Evolutionary conservation across 2,329 filamentous ascomycete species (phyloP).

Genomic region (Ophiostoma sp.): DNA sequence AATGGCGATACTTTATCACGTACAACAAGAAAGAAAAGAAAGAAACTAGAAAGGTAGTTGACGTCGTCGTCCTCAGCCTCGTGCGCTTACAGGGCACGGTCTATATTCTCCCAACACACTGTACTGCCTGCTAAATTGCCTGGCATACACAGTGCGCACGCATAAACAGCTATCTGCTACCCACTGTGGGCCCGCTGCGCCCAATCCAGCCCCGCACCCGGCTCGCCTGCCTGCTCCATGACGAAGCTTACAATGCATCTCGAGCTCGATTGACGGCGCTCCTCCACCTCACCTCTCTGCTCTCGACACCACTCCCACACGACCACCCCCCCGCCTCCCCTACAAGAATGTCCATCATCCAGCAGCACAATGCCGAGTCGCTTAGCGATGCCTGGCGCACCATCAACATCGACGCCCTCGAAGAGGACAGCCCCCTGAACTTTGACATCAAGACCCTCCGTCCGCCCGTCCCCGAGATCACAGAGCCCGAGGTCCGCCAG

Average conservation of each 20-base stretch:
- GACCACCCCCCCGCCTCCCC: neutral
- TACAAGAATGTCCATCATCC: constrained; percentile 58
- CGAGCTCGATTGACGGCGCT: neutral
- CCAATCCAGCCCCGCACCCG: constrained; percentile 1
- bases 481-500: constrained; percentile 71
- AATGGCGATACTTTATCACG: too few species aligned
- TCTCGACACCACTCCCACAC: neutral
- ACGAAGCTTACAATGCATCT: constrained; percentile 12
- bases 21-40: too few species aligned
- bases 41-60: neutral
- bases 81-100: neutral
- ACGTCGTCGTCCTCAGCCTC: constrained; percentile 4
- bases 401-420: constrained; percentile 88
- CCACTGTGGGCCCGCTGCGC: constrained; percentile 7
- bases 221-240: constrained; percentile 7
- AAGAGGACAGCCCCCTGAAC: constrained; percentile 84
- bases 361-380: constrained; percentile 56
- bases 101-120: neutral
- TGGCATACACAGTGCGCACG: neutral
- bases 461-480: constrained; percentile 67
- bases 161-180: neutral
- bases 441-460: constrained; percentile 83
- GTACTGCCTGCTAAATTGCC: neutral
- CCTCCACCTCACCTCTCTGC: neutral
- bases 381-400: constrained; percentile 70